phyloP scores from a whole-genome alignment of 2,329 filamentous ascomycete genomes.

The Xylaria sp. region DNA sequence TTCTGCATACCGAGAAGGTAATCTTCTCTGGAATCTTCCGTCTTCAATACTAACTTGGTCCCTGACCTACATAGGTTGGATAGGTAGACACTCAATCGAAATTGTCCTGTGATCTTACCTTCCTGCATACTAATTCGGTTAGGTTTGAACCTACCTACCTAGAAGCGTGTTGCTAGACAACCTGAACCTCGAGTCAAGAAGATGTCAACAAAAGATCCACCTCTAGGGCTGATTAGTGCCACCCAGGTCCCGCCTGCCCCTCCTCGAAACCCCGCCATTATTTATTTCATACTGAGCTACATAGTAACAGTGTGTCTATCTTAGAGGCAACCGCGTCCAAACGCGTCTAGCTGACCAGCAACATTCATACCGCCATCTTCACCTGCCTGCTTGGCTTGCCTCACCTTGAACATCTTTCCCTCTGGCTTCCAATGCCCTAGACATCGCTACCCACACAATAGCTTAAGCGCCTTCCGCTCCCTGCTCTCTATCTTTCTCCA shows the following conservation, averaged over 20 bases:
- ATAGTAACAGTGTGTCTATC: not conserved
- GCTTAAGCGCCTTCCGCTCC: not conserved
- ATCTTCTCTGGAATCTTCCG: too few species aligned
- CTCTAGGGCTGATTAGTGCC: constrained; percentile 26
- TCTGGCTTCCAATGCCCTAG: not conserved
- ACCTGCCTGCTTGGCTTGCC: not conserved
- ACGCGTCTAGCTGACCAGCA: not conserved
- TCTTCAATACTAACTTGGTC: too few species aligned
- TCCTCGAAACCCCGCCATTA: constrained; percentile 17
- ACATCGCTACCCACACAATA: not conserved
- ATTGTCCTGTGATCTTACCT: too few species aligned
- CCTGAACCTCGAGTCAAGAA: not conserved
- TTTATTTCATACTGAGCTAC: constrained; percentile 10
- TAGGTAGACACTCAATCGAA: too few species aligned
- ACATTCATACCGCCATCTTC: not conserved
- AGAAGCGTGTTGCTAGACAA: too few species aligned
- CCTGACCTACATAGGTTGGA: too few species aligned
- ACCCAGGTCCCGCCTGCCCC: not conserved
- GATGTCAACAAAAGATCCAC: constrained; percentile 5
- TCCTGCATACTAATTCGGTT: not conserved
- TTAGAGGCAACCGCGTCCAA: constrained; percentile 6
- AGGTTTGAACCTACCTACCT: too few species aligned
- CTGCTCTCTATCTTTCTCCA: not conserved
- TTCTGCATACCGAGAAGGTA: too few species aligned
- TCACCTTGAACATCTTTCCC: not conserved